Evolutionary conservation across 1,284 basidiomycete species (phyloP).

Genomic region (Baeospora myosura): DNA sequence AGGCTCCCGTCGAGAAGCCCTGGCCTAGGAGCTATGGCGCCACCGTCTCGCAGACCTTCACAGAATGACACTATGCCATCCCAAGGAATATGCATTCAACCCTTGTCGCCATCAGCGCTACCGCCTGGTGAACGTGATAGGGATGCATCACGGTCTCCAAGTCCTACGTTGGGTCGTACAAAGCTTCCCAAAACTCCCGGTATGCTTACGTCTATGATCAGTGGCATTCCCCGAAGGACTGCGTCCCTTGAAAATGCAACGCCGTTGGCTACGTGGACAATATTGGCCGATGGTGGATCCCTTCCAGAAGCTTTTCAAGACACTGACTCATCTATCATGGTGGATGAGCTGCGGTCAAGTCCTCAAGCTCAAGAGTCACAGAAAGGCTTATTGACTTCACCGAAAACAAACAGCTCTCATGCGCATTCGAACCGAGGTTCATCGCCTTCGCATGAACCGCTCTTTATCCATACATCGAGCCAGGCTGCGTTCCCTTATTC

Average conservation of each 20-base stretch:
- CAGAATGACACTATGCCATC: not conserved
- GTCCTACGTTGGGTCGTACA: not conserved
- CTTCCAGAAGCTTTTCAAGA: conserved; percentile 15
- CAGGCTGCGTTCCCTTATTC: conserved; percentile 41
- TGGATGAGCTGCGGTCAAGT: conserved; percentile 29
- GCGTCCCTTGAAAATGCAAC: not conserved
- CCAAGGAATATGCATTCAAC: not conserved
- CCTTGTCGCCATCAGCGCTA: not conserved
- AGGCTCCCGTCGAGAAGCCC: conserved; percentile 9
- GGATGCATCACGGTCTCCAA: not conserved
- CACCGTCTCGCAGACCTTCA: not conserved
- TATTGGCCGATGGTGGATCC: conserved; percentile 20
- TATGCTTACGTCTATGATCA: not conserved
- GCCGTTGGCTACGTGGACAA: not conserved
- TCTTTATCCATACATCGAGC: conserved; percentile 37
- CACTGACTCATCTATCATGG: conserved; percentile 16
- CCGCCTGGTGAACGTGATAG: not conserved
- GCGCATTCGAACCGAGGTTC: not conserved
- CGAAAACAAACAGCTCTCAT: too few relatives aligned
- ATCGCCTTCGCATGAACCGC: conserved; percentile 19
- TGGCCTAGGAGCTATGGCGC: not conserved
- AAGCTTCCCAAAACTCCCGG: not conserved
- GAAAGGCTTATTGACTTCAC: too few relatives aligned
- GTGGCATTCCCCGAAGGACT: not conserved
- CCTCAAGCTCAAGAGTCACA: not conserved